Evolutionary conservation across 78 protist species (phyloP).

Genomic region (Dictyostelium brefeldianum): DNA sequence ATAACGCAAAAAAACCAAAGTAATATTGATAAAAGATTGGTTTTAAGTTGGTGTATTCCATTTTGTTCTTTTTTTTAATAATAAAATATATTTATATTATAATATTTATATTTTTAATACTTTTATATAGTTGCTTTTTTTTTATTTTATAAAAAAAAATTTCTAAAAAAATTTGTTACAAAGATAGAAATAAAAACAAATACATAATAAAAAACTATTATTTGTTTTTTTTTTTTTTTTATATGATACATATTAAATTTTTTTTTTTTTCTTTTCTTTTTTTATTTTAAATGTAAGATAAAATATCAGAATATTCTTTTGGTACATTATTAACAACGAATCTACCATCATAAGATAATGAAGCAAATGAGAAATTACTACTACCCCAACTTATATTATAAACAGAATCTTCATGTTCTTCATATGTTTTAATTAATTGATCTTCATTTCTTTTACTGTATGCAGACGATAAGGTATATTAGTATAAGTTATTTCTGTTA

Average conservation of each 20-base stretch:
- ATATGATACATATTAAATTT: too few relatives aligned
- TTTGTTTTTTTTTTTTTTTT: too few relatives aligned
- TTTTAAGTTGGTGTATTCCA: too few relatives aligned
- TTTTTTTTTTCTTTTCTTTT: neutral
- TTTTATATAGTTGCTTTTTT: too few relatives aligned
- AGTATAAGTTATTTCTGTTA: neutral
- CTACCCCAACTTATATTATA: slow-evolving; percentile 72
- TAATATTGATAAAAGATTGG: too few relatives aligned
- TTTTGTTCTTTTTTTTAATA: too few relatives aligned
- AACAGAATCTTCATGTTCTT: slow-evolving; percentile 82
- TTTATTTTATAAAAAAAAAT: neutral
- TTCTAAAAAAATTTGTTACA: neutral
- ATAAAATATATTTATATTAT: too few relatives aligned
- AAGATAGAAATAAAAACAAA: neutral
- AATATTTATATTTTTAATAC: too few relatives aligned
- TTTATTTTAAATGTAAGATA: slow-evolving; percentile 21
- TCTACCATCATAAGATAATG: slow-evolving; percentile 80
- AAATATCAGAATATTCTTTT: slow-evolving; percentile 72
- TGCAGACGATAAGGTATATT: neutral
- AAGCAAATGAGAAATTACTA: slow-evolving; percentile 67
- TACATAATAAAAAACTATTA: neutral
- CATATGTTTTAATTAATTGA: slow-evolving; percentile 69
- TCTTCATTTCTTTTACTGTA: slow-evolving; percentile 79
- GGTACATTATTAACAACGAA: slow-evolving; percentile 82
- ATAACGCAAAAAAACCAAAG: too few relatives aligned